Base-by-base conservation (phyloP, 108 stramenopile genomes). In the Discostella pseudostelligera region DNA sequence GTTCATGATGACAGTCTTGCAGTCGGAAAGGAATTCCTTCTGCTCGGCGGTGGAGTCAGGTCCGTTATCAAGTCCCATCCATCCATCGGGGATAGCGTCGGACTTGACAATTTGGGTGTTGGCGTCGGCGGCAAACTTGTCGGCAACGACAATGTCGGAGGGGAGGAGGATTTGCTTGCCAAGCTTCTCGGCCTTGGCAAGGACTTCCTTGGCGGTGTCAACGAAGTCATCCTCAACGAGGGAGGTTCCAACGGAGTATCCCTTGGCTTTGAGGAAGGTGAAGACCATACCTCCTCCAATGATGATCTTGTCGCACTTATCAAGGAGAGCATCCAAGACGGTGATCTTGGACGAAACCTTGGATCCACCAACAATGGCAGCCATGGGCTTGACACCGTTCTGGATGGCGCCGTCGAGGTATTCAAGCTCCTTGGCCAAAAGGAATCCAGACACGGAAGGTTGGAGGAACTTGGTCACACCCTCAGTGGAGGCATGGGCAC, bases 61-160 rank as follows among this genome's bases (percentile, higher is more conserved):
- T 26, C 99, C 99, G 73, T 96, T 95, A 83, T 99, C 99, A 59
- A 99, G 91, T 64, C 99, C 99, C 98, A 98, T 97, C 99, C 99
- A 99, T 32, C 96, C 98, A 40, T 96, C 98, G 50, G 97, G 97
- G 80, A 99, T 98, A 62, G 68, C 90, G 57, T 93, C 87, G 49
- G 80, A 64, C 35, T 78, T 12, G 53, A 96, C 96, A 65, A 83
- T 69, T 80, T 97, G 80, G 78, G 83, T 81, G 46, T 96, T 75
- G 79, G 96, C 96, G 53, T 96, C 96, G 56, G 78, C 67, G 67
- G 71, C 79, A 83, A 99, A 99, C 55, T 82, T 75, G 76, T 96
- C 91, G 56, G 97, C 99, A 55, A 96, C 60, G 59, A 99, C 80
- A 65, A 98, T 93, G 67, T 99, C 99, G 25, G 62, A 67, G 39